Percentiles rank a stretch among this genome's conserved stretches.
Conservation (phyloP, 495 filamentous ascomycete genomes). For the Geopyxis carbonaria region DNA sequence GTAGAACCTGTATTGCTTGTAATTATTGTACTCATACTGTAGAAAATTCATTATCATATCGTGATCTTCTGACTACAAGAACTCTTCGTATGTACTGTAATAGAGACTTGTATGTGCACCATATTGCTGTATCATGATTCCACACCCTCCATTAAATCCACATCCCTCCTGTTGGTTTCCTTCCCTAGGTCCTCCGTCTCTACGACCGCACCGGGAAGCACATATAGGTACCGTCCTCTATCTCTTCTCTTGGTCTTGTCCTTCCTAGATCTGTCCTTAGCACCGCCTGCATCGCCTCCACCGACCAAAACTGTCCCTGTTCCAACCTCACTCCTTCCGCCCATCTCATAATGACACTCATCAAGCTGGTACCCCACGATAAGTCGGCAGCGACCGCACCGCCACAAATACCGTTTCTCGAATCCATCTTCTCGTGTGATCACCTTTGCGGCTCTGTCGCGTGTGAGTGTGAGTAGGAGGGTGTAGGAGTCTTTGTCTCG, state of each 20-base stretch:
- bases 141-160: too few relatives aligned
- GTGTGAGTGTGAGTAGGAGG: constrained; percentile 22
- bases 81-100: too few relatives aligned
- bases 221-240: constrained; percentile 37
- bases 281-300: constrained; percentile 18
- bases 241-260: constrained; percentile 17
- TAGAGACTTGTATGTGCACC: too few relatives aligned
- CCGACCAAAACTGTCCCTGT: constrained; percentile 2
- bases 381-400: constrained; percentile 48
- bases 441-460: constrained; percentile 36
- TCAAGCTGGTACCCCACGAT: constrained; percentile 46
- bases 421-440: constrained; percentile 51
- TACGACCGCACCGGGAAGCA: constrained; percentile 39
- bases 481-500: constrained; percentile 23
- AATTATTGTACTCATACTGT: too few relatives aligned
- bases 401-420: constrained; percentile 45
- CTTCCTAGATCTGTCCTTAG: constrained; percentile 20
- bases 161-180: constrained; percentile 12
- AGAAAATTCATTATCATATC: too few relatives aligned
- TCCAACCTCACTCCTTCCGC: constrained; percentile 5
- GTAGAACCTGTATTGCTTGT: too few relatives aligned
- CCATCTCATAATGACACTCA: constrained; percentile 24
- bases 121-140: too few relatives aligned
- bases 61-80: too few relatives aligned
- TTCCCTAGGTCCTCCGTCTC: constrained; percentile 32